A percentile compares a stretch with the other conserved stretches of the same genome.
Conservation (phyloP, 306 rosid species). For the Cucumis melo region DNA sequence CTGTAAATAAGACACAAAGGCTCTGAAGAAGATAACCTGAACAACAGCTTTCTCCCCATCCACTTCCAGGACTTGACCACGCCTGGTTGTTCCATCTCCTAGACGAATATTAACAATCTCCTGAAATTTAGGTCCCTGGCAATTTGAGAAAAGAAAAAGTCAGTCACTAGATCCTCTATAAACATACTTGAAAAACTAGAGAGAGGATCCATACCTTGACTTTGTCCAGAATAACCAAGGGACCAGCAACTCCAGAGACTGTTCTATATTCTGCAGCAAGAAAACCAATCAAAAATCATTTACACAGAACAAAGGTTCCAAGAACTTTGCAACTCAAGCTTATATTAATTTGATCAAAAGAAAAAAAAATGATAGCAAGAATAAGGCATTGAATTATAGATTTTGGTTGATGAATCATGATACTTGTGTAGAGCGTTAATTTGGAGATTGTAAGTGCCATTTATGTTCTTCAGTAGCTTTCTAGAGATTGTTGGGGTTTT, state of each 20-base stretch:
- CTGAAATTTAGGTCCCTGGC: constrained; percentile 94
- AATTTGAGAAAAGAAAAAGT: constrained; percentile 11
- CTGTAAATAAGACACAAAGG: background rate
- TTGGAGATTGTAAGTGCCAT: too few relatives aligned
- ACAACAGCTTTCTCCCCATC: constrained; percentile 98
- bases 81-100: constrained; percentile 84
- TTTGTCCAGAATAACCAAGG: constrained; percentile 94
- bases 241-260: constrained; percentile 99
- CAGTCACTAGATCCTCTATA: background rate
- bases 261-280: constrained; percentile 83
- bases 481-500: too few relatives aligned
- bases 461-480: too few relatives aligned
- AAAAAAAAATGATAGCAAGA: background rate
- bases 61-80: constrained; percentile 98
- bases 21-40: constrained; percentile 35
- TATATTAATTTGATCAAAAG: background rate
- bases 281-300: constrained; percentile 10
- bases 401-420: too few relatives aligned
- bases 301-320: background rate
- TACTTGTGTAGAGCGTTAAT: too few relatives aligned
- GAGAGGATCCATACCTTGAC: constrained; percentile 50
- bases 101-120: constrained; percentile 97
- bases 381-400: background rate
- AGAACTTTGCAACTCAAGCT: background rate
- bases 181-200: constrained; percentile 6